phyloP scores from a whole-genome alignment of 2,329 filamentous ascomycete species.

The Pseudopyrenochaeta lycopersici region DNA sequence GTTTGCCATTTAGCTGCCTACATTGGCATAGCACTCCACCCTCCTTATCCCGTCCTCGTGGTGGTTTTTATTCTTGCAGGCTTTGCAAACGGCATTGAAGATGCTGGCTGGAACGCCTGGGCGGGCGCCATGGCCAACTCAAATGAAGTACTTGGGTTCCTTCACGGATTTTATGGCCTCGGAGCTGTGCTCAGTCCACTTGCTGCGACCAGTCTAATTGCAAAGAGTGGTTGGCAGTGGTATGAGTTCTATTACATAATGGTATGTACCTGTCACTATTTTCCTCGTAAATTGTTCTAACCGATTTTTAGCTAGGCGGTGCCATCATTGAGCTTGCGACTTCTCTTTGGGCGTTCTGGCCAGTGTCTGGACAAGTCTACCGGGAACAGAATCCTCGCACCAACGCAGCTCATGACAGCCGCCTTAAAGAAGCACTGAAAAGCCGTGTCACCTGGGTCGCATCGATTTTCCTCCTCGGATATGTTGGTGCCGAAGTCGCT shows the following conservation, averaged over 20 bases:
- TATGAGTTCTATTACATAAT: slow-evolving; percentile 79
- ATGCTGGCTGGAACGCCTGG: slow-evolving; percentile 67
- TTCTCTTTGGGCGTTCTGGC: slow-evolving; percentile 68
- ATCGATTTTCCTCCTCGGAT: slow-evolving; percentile 75
- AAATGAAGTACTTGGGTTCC: slow-evolving; percentile 75
- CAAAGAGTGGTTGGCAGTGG: slow-evolving; percentile 68
- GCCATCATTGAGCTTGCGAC: slow-evolving; percentile 64
- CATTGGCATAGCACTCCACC: slow-evolving; percentile 69
- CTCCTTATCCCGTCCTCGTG: slow-evolving; percentile 71
- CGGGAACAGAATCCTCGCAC: slow-evolving; percentile 56
- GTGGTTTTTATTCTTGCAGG: slow-evolving; percentile 71
- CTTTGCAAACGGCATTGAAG: slow-evolving; percentile 73
- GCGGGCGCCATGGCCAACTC: slow-evolving; percentile 74
- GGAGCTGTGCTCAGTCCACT: slow-evolving; percentile 74
- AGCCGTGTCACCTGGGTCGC: slow-evolving; percentile 71
- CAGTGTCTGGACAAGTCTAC: slow-evolving; percentile 64
- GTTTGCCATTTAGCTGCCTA: slow-evolving; percentile 70
- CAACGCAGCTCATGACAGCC: slow-evolving; percentile 52
- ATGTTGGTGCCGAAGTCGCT: slow-evolving; percentile 78
- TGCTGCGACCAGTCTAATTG: slow-evolving; percentile 74
- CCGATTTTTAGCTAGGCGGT: slow-evolving; percentile 46
- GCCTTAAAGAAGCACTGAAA: slow-evolving; percentile 58
- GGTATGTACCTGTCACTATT: slow-evolving; percentile 53
- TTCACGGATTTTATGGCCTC: slow-evolving; percentile 75
- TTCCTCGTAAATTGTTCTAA: neutral